These are phyloP conservation scores for Xylariaceae sp. DNA, from an alignment of 2,329 filamentous ascomycete genomes.

Conservation along the genomic window DNA sequence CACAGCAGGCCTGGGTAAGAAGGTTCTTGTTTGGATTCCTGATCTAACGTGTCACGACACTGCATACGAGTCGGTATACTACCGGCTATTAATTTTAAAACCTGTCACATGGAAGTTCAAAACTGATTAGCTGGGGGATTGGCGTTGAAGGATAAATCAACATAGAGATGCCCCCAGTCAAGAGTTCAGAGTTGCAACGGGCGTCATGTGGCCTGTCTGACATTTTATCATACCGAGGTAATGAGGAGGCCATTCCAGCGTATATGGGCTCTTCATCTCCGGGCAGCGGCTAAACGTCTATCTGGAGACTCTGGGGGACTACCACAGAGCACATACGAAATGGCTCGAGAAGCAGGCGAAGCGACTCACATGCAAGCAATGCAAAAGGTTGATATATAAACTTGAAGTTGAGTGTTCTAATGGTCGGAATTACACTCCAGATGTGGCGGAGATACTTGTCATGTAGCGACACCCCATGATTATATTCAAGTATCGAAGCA, in stretches of 20 bases:
- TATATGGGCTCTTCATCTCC: conserved; percentile 21
- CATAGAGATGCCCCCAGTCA: conserved; percentile 31
- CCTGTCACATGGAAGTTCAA: conserved; percentile 25
- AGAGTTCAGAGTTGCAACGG: conserved; percentile 27
- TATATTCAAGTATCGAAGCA: conserved; percentile 17
- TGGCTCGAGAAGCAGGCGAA: conserved; percentile 6
- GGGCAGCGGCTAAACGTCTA: conserved; percentile 10
- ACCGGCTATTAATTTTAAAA: conserved; percentile 28
- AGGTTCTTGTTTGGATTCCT: conserved; percentile 16
- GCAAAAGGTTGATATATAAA: conserved; percentile 10
- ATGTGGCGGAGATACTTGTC: conserved; percentile 16
- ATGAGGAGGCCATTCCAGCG: conserved; percentile 19
- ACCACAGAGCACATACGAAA: conserved; percentile 11
- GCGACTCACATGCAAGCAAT: conserved; percentile 5
- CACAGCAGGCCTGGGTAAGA: conserved; percentile 17
- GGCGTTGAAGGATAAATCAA: conserved; percentile 34
- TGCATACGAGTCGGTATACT: conserved; percentile 19
- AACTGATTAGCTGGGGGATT: conserved; percentile 26
- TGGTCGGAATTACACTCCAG: conserved; percentile 15
- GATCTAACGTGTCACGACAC: conserved; percentile 18
- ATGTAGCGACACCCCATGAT: conserved; percentile 15
- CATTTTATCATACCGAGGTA: conserved; percentile 20
- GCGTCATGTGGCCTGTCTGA: conserved; percentile 27
- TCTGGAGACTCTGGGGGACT: conserved; percentile 12
- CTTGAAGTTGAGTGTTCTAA: conserved; percentile 16